Evolutionary conservation across 345 rosid species (phyloP).

Genomic region (Noccaea bulbosa): DNA sequence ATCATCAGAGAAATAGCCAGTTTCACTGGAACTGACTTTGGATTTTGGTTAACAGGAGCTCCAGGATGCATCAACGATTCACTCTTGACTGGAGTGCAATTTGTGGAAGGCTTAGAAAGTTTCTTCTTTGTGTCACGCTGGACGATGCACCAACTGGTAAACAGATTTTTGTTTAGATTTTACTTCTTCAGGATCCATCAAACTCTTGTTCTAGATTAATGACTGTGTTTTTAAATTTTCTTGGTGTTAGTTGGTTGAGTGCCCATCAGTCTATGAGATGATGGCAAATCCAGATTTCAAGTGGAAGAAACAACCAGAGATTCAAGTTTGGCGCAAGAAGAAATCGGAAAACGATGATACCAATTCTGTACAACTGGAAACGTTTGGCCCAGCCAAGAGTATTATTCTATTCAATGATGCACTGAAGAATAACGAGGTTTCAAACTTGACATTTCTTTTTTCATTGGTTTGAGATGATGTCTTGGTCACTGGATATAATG

Average conservation of each 20-base stretch:
- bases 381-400: constrained; percentile 61
- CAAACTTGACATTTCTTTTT: constrained; percentile 8
- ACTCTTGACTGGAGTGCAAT: constrained; percentile 88
- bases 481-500: neutral
- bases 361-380: constrained; percentile 53
- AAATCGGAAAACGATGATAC: constrained; percentile 48
- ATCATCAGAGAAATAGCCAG: neutral
- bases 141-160: constrained; percentile 97
- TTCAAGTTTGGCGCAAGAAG: constrained; percentile 75
- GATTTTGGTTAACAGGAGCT: constrained; percentile 61
- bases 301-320: constrained; percentile 70
- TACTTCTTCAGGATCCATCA: neutral
- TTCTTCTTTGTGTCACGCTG: constrained; percentile 87
- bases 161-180: neutral
- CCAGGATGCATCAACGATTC: constrained; percentile 90
- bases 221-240: constrained; percentile 1
- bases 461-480: constrained; percentile 10
- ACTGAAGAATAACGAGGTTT: constrained; percentile 77
- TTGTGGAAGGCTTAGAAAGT: constrained; percentile 86
- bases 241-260: constrained; percentile 68
- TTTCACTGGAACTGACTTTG: constrained; percentile 24
- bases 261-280: constrained; percentile 93
- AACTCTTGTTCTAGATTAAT: constrained; percentile 24
- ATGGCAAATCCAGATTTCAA: constrained; percentile 76
- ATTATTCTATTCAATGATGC: constrained; percentile 68